These are phyloP conservation scores for Piromyces finnis DNA, from an alignment of 192 early-diverging fungal genomes.

Conservation along the genomic window DNA sequence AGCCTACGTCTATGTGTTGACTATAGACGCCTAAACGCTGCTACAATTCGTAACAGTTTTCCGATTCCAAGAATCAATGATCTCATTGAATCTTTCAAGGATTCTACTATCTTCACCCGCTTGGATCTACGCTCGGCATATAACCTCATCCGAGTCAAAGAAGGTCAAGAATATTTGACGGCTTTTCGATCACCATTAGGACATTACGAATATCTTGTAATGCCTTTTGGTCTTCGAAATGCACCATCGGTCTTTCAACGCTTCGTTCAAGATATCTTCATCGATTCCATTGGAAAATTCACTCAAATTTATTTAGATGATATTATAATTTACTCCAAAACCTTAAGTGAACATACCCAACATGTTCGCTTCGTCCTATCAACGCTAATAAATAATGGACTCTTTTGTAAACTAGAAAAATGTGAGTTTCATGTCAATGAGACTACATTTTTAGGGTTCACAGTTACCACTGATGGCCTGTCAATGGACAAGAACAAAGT, in stretches of 20 bases:
- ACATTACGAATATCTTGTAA: constrained; percentile 11
- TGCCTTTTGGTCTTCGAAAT: too few species aligned
- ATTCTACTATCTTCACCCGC: constrained; percentile 10
- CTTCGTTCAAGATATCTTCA: constrained; percentile 15
- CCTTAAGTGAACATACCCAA: too few species aligned
- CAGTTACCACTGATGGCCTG: constrained; percentile 13
- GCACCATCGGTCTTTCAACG: too few species aligned
- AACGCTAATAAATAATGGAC: constrained; percentile 5
- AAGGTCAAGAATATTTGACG: too few species aligned
- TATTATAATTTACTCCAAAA: constrained; percentile 13
- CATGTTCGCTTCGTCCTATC: too few species aligned
- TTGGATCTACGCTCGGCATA: not conserved
- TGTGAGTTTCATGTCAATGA: constrained; percentile 5
- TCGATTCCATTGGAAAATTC: not conserved
- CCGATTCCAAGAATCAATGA: constrained; percentile 17
- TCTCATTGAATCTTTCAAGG: constrained; percentile 1
- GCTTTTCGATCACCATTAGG: too few species aligned
- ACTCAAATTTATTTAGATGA: constrained; percentile 1
- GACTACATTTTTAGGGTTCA: constrained; percentile 3
- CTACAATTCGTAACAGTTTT: constrained; percentile 13
- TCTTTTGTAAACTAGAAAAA: constrained; percentile 17
- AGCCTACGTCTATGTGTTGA: constrained; percentile 12
- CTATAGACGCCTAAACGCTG: constrained; percentile 15
- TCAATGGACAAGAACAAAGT: constrained; percentile 11
- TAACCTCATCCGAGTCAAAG: too few species aligned